Evolutionary conservation across 2,329 filamentous ascomycete genomes (phyloP).

Genomic region (Epichloe uncinata): DNA sequence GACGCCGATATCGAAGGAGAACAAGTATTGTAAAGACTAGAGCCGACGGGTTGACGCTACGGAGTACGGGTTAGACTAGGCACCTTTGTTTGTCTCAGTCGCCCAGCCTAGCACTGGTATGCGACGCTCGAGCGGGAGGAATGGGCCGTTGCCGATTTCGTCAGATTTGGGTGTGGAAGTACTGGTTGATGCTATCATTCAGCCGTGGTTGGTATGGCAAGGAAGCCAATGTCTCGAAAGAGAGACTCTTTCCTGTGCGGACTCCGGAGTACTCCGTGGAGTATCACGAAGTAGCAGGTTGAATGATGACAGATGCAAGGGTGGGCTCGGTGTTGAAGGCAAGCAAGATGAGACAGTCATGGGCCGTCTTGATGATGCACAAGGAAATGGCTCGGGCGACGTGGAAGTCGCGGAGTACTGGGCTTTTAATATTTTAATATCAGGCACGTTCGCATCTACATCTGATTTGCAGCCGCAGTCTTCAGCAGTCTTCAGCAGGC

Average conservation of each 20-base stretch:
- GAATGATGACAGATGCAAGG: background rate
- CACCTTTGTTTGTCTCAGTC: background rate
- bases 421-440: too few relatives aligned
- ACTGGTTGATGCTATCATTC: background rate
- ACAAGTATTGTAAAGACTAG: background rate
- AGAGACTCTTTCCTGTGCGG: background rate
- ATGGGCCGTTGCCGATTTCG: background rate
- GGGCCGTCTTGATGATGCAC: background rate
- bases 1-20: background rate
- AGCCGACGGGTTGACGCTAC: background rate
- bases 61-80: background rate
- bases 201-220: background rate
- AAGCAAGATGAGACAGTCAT: background rate
- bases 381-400: background rate
- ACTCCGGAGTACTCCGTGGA: too few relatives aligned
- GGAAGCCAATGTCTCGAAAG: slow-evolving; percentile 2
- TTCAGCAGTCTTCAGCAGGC: too few relatives aligned
- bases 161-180: background rate
- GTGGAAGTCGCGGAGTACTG: too few relatives aligned
- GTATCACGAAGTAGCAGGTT: background rate
- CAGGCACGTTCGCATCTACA: too few relatives aligned
- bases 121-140: background rate
- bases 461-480: too few relatives aligned
- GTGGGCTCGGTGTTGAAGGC: background rate
- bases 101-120: slow-evolving; percentile 3